These are phyloP conservation scores for Solanum clarkiae DNA, from an alignment of 257 asterid genomes.

Conservation along the genomic window DNA sequence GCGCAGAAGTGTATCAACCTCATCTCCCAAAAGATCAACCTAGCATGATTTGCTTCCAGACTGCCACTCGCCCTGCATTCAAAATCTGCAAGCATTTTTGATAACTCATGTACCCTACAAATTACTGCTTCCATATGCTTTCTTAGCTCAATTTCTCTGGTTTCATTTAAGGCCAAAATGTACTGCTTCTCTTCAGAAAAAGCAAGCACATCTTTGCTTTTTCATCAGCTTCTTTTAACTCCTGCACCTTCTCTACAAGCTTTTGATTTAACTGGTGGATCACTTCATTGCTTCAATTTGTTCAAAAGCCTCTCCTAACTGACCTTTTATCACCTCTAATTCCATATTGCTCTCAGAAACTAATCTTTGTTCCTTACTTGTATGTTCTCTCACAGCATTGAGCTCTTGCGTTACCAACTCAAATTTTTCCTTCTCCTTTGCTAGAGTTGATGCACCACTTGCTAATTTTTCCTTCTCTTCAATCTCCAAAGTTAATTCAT, in stretches of 20 bases:
- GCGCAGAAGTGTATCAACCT: slow-evolving; percentile 64
- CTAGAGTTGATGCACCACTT: slow-evolving; percentile 27
- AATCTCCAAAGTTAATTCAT: slow-evolving; percentile 28
- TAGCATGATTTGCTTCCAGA: slow-evolving; percentile 22
- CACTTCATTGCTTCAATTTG: slow-evolving; percentile 27
- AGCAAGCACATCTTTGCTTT: slow-evolving; percentile 25
- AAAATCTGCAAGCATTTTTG: slow-evolving; percentile 36
- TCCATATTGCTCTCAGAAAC: slow-evolving; percentile 28
- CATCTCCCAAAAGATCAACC: slow-evolving; percentile 97
- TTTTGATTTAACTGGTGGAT: slow-evolving; percentile 23
- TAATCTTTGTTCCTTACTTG: slow-evolving; percentile 22
- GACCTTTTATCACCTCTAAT: slow-evolving; percentile 27
- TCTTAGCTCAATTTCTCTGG: slow-evolving; percentile 33
- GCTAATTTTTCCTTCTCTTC: slow-evolving; percentile 43
- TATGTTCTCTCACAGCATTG: slow-evolving; percentile 28
- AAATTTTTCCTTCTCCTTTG: slow-evolving; percentile 34
- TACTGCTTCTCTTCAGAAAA: slow-evolving; percentile 38
- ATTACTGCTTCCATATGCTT: slow-evolving; percentile 32
- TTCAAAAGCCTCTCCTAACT: slow-evolving; percentile 32
- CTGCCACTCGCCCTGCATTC: slow-evolving; percentile 33
- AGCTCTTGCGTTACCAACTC: slow-evolving; percentile 42
- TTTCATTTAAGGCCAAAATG: slow-evolving; percentile 19
- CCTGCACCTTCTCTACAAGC: slow-evolving; percentile 24
- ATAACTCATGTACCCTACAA: slow-evolving; percentile 19
- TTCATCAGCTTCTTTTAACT: slow-evolving; percentile 28